Evolutionary conservation across 1,139 yeast species (phyloP).

Genomic region (Zhuliangozyma blackwelliae): DNA sequence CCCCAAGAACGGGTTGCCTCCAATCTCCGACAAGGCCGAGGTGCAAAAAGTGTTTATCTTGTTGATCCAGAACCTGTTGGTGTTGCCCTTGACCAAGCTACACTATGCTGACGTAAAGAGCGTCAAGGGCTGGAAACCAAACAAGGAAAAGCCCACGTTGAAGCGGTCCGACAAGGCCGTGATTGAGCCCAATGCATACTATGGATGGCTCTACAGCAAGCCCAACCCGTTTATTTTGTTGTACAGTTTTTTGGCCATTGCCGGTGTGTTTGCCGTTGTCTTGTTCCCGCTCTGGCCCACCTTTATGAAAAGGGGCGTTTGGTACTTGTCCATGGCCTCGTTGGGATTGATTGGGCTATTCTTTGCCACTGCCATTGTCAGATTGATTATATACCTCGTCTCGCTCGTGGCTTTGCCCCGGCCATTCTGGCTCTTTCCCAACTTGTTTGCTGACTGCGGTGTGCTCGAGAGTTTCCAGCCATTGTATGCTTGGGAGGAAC

Average conservation of each 20-base stretch:
- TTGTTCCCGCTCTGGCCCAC: constrained; percentile 96
- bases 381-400: constrained; percentile 67
- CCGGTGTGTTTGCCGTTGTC: constrained; percentile 69
- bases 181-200: constrained; percentile 73
- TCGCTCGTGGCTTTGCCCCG: constrained; percentile 57
- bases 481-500: constrained; percentile 78
- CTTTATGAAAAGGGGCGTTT: constrained; percentile 84
- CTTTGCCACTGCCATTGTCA: constrained; percentile 72
- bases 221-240: constrained; percentile 65
- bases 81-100: constrained; percentile 70
- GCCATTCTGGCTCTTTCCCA: constrained; percentile 94
- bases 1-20: constrained; percentile 56
- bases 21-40: constrained; percentile 45
- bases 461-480: constrained; percentile 91
- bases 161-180: constrained; percentile 64
- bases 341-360: constrained; percentile 73
- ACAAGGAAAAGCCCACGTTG: constrained; percentile 71
- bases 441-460: constrained; percentile 92
- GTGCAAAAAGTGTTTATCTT: constrained; percentile 63
- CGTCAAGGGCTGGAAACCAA: constrained; percentile 59
- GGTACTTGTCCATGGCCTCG: constrained; percentile 79
- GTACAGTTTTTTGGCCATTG: constrained; percentile 62
- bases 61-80: constrained; percentile 69
- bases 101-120: constrained; percentile 69
- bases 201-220: constrained; percentile 80